Percentiles rank a stretch among this genome's conserved stretches.
Conservation (phyloP, 352 stramenopile genomes). For the Plasmopara halstedii region DNA sequence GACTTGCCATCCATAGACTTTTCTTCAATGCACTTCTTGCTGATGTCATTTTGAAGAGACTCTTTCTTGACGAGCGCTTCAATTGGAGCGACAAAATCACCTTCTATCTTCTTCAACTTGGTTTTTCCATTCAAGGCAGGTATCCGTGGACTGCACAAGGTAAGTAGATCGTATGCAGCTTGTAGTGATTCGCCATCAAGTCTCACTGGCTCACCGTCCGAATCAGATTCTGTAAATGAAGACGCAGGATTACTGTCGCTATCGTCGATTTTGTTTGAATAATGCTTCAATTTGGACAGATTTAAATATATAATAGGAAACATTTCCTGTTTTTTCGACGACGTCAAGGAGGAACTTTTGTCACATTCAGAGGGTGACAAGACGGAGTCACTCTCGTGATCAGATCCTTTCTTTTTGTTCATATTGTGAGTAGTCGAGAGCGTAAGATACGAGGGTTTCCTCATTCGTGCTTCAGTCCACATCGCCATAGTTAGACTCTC, state of each 20-base stretch:
- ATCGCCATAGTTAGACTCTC: conserved; percentile 44
- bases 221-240: conserved; percentile 8
- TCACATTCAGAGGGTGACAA: conserved; percentile 17
- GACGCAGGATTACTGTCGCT: conserved; percentile 14
- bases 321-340: conserved; percentile 46
- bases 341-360: conserved; percentile 20
- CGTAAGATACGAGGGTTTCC: conserved; percentile 44
- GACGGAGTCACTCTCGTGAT: conserved; percentile 10
- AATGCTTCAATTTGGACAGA: conserved; percentile 51
- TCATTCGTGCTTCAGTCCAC: conserved; percentile 47
- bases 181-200: conserved; percentile 65
- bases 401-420: conserved; percentile 1
- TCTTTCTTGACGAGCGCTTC: too few species aligned
- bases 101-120: not conserved
- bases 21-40: too few species aligned
- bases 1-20: too few species aligned
- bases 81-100: too few species aligned
- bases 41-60: too few species aligned
- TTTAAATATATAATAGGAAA: conserved; percentile 82
- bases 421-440: conserved; percentile 57
- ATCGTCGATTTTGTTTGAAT: conserved; percentile 6
- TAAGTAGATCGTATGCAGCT: conserved; percentile 60
- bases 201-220: conserved; percentile 21
- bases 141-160: conserved; percentile 29
- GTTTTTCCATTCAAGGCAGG: conserved; percentile 6